A percentile compares a stretch with the other conserved stretches of the same genome.
These are phyloP conservation scores for Chlamydomonas sp. DNA, from an alignment of 139 green algal genomes.

Conservation along the genomic window DNA sequence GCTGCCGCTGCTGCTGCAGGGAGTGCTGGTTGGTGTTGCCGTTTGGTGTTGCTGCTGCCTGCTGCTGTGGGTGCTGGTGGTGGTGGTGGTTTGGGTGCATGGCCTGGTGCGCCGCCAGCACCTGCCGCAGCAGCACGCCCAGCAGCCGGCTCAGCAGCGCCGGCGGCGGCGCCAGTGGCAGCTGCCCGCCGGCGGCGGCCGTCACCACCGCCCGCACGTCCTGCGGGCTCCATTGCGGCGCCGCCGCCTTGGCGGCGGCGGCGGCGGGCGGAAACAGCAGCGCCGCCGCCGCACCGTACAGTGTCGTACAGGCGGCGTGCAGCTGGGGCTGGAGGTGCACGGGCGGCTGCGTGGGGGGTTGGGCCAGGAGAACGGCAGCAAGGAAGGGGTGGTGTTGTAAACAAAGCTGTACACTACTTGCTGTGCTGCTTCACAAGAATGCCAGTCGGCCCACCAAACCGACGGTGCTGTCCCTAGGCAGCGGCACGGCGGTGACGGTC, in stretches of 20 bases:
- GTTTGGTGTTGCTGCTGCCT: too few species aligned
- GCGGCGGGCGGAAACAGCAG: background rate
- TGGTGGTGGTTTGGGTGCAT: background rate
- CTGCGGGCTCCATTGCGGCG: background rate
- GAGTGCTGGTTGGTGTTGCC: background rate
- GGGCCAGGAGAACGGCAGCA: too few species aligned
- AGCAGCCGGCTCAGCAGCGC: background rate
- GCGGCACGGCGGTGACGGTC: too few species aligned
- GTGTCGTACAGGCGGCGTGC: too few species aligned
- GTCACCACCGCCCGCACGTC: slow-evolving; percentile 2
- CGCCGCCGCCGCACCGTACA: background rate
- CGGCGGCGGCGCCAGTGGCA: background rate
- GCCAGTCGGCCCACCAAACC: too few species aligned
- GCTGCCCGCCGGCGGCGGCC: background rate
- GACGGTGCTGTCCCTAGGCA: too few species aligned
- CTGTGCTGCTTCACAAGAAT: too few species aligned
- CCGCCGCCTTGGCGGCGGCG: background rate
- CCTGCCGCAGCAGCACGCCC: slow-evolving; percentile 8
- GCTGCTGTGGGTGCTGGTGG: background rate
- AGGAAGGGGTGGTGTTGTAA: too few species aligned
- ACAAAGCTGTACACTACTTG: too few species aligned
- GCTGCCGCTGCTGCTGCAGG: background rate
- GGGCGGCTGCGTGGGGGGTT: too few species aligned
- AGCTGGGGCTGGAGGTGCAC: too few species aligned
- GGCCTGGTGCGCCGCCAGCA: background rate